Conservation (phyloP, 1,284 basidiomycete genomes). For the Volvariella surrecta region DNA sequence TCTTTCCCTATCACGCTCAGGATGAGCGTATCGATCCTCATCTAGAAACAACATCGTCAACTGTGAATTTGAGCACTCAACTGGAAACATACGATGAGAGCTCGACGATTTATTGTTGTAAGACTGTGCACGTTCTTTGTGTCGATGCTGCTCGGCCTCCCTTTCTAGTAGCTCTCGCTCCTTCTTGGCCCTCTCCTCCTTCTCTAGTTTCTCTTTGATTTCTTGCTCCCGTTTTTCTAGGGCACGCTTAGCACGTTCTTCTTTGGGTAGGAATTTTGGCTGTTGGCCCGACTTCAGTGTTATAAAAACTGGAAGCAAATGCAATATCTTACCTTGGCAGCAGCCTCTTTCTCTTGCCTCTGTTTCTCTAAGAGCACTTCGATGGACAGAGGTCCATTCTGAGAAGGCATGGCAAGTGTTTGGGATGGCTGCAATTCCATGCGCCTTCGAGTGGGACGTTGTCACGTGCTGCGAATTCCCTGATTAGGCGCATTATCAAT, state of each 20-base stretch:
- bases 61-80: conserved; percentile 3
- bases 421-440: too few species aligned
- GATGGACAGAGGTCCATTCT: conserved; percentile 68
- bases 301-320: not conserved
- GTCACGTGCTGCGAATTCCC: conserved; percentile 10
- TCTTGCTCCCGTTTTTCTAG: conserved; percentile 80
- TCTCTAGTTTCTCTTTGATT: conserved; percentile 60
- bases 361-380: conserved; percentile 83
- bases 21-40: conserved; percentile 51
- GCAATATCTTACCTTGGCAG: conserved; percentile 62
- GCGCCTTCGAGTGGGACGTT: too few species aligned
- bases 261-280: conserved; percentile 87
- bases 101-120: conserved; percentile 17
- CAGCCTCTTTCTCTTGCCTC: conserved; percentile 79
- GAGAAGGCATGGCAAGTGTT: conserved; percentile 21
- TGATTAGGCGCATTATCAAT: too few species aligned
- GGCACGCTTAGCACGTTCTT: conserved; percentile 81
- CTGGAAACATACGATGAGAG: conserved; percentile 33
- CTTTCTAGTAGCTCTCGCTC: conserved; percentile 67
- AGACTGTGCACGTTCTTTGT: conserved; percentile 24
- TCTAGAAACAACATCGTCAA: conserved; percentile 29
- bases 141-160: conserved; percentile 63
- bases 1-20: conserved; percentile 36
- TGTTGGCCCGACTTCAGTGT: conserved; percentile 20
- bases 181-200: conserved; percentile 43